Percentiles rank a stretch among this genome's conserved stretches.
These are phyloP conservation scores for Sarocladiaceae sp. DNA, from an alignment of 2,329 filamentous ascomycete species.

Conservation along the genomic window DNA sequence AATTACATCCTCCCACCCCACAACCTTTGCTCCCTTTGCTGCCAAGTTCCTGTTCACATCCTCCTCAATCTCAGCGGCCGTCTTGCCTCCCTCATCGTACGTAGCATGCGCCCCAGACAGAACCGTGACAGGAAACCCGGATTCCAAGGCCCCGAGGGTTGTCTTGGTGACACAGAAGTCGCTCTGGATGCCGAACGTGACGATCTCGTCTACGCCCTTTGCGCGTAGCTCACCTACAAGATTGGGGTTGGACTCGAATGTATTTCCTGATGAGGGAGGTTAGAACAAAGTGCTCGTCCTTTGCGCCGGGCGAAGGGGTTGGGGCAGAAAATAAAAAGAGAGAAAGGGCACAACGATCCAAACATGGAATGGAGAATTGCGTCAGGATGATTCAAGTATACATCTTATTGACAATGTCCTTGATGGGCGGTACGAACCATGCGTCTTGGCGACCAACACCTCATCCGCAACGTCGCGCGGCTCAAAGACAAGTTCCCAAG, in stretches of 20 bases:
- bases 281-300: not conserved
- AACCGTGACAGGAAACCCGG: not conserved
- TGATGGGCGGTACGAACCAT: not conserved
- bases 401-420: too few relatives aligned
- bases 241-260: not conserved
- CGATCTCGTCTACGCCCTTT: not conserved
- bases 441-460: not conserved
- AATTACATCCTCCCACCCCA: not conserved
- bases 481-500: not conserved
- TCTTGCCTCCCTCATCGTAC: not conserved
- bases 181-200: not conserved
- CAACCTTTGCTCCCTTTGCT: not conserved
- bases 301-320: too few relatives aligned
- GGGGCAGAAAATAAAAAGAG: not conserved
- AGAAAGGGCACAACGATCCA: too few relatives aligned
- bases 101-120: not conserved
- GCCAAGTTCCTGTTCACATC: not conserved
- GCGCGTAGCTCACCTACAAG: not conserved
- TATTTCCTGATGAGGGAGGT: not conserved
- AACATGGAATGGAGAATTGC: not conserved
- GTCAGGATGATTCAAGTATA: not conserved
- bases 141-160: not conserved
- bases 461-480: not conserved
- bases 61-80: not conserved
- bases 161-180: not conserved